phyloP scores from a whole-genome alignment of 164 flowering plant species.

The Magnolia officinalis region DNA sequence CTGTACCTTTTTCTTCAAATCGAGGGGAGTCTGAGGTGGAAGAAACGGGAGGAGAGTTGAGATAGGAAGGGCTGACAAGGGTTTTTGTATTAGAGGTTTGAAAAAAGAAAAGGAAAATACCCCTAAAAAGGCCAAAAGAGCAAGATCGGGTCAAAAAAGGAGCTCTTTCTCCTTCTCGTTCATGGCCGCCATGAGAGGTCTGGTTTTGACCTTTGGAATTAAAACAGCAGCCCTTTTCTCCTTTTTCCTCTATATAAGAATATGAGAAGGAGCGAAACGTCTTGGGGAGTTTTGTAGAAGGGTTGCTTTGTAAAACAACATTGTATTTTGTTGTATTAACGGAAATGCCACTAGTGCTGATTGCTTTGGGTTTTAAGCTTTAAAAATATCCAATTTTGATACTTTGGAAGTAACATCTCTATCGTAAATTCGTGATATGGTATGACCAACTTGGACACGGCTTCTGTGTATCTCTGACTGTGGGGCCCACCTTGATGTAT shows the following conservation, averaged over 20 bases:
- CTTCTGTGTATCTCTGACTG: too few relatives aligned
- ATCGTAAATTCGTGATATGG: too few relatives aligned
- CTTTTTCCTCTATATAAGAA: not conserved
- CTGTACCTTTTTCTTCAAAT: not conserved
- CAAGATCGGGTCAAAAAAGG: not conserved
- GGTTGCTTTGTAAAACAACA: too few relatives aligned
- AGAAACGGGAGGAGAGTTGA: too few relatives aligned
- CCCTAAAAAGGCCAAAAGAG: not conserved
- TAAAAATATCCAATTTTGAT: too few relatives aligned
- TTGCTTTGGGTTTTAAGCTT: too few relatives aligned
- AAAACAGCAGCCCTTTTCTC: not conserved
- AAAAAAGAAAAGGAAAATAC: too few relatives aligned
- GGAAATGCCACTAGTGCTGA: not conserved
- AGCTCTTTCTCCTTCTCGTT: not conserved
- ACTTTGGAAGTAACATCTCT: too few relatives aligned
- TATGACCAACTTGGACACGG: too few relatives aligned
- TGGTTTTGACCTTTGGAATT: not conserved
- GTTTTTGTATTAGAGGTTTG: not conserved
- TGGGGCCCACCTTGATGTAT: too few relatives aligned
- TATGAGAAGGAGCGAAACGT: not conserved
- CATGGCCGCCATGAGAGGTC: not conserved
- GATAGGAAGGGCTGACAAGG: not conserved
- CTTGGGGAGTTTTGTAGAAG: not conserved
- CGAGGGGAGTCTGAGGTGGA: not conserved
- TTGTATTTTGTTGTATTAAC: not conserved